Base-by-base conservation (phyloP, 495 filamentous ascomycete species). In the Penicillium silybi region DNA sequence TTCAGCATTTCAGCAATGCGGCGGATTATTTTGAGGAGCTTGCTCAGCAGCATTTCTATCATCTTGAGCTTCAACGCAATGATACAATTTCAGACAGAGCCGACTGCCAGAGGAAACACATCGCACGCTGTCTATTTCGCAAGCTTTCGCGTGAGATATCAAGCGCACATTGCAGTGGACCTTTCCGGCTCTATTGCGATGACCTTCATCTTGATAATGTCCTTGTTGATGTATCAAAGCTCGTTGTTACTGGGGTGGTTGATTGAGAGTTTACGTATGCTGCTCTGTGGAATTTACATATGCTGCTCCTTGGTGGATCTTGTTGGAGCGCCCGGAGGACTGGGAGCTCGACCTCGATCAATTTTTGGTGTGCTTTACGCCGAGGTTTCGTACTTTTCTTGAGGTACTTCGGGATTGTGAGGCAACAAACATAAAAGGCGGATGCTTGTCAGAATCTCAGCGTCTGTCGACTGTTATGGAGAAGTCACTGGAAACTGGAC, bases 21-120 rank as follows among this genome's bases (percentile, higher is more conserved):
- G 60, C 70, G 22, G 72, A 72, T 23, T 77, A 74, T 64, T 80
- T 76, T 49, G 50, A 57, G 13, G 70, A 68, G 27, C 56, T 78
- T 34, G 73, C 69, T 13, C 53, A 65, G 1, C 72, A 78, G 59
- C 75, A 80, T 45, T 41, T 80, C 42, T 63, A 66, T 41, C 66
- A 72, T 45, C 67, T 79, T 11, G 25, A 64, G 22, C 66, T 72
- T 46, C 71, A 78, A 57, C 70, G 65, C 45, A 76, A 76, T 48
- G 67, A 76, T 47, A 56, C 67, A 34, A 53, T 75, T 13, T 46
- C 39, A 27, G 56, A 67, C 6, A 65, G 66, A 40, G 63, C 66
- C 16, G 73, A 78, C 51, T 71, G 64, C 46, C 64, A 67, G 23
- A 71, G 70, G 50, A 77, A 73, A 48, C 75, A 75, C 38, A 66